phyloP scores from a whole-genome alignment of 1,139 yeast species.

The Geotrichum citri-aurantii region DNA sequence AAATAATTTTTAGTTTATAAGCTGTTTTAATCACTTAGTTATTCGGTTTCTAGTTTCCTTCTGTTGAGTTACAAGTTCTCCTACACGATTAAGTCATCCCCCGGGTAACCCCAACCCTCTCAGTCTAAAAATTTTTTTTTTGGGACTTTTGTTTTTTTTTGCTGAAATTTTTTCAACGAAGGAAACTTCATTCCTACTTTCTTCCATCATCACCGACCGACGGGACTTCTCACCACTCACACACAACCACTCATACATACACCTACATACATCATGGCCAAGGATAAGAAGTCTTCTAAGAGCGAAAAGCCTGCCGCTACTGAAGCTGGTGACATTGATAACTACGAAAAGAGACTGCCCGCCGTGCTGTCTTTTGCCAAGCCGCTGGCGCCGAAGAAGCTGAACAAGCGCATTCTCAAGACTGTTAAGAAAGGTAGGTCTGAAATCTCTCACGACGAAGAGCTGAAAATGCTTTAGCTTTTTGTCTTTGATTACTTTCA shows the following conservation, averaged over 20 bases:
- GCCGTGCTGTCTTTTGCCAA: conserved; percentile 89
- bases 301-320: conserved; percentile 20
- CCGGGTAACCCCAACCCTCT: not conserved
- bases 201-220: not conserved
- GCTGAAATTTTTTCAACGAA: not conserved
- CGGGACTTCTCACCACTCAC: not conserved
- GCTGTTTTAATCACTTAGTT: too few species aligned
- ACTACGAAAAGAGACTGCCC: conserved; percentile 86
- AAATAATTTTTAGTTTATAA: too few species aligned
- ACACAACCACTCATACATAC: not conserved
- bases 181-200: not conserved
- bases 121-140: conserved; percentile 11
- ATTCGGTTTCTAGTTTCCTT: not conserved
- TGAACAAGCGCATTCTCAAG: conserved; percentile 91
- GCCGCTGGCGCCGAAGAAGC: conserved; percentile 93
- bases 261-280: conserved; percentile 29
- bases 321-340: conserved; percentile 48
- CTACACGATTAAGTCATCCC: not conserved
- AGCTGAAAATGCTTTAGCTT: not conserved
- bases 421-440: conserved; percentile 68
- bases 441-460: not conserved
- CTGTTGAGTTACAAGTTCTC: not conserved
- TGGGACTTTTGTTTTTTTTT: not conserved
- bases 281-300: conserved; percentile 28
- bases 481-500: not conserved